phyloP scores from a whole-genome alignment of 345 rosid genomes.

The Salix udensis region DNA sequence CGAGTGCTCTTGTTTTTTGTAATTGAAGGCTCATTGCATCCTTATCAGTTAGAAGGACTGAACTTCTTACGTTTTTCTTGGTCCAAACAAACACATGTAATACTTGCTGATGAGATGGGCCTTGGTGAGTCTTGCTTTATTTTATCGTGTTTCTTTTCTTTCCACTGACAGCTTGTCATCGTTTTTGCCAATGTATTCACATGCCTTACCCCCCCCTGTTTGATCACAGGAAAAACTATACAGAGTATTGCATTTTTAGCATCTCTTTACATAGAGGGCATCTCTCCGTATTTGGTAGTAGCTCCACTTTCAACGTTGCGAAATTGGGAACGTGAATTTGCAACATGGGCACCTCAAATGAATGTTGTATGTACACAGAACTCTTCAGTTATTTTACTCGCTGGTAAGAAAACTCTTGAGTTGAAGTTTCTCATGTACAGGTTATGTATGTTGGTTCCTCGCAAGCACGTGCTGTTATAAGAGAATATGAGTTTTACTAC shows the following conservation, averaged over 20 bases:
- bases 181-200: background rate
- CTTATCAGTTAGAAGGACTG: constrained; percentile 96
- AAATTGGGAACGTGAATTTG: constrained; percentile 98
- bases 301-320: constrained; percentile 98
- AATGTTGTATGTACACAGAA: constrained; percentile 72
- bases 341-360: constrained; percentile 99
- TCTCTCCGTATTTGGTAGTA: constrained; percentile 81
- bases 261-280: constrained; percentile 68
- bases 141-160: background rate
- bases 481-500: constrained; percentile 86
- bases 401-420: background rate
- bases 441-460: constrained; percentile 91
- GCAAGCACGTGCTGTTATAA: constrained; percentile 82
- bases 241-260: constrained; percentile 99
- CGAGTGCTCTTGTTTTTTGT: constrained; percentile 20
- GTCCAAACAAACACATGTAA: constrained; percentile 95
- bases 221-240: constrained; percentile 83
- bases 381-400: background rate
- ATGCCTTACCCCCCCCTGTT: constrained; percentile 12
- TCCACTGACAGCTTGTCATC: background rate
- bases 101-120: constrained; percentile 99
- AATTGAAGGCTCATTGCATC: constrained; percentile 82
- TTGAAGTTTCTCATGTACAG: constrained; percentile 37
- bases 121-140: constrained; percentile 53
- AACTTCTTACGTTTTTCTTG: constrained; percentile 94